Percentiles rank a stretch among this genome's conserved stretches.
phyloP scores from a whole-genome alignment of 495 filamentous ascomycete species.

The Aspergillus indologenus region DNA sequence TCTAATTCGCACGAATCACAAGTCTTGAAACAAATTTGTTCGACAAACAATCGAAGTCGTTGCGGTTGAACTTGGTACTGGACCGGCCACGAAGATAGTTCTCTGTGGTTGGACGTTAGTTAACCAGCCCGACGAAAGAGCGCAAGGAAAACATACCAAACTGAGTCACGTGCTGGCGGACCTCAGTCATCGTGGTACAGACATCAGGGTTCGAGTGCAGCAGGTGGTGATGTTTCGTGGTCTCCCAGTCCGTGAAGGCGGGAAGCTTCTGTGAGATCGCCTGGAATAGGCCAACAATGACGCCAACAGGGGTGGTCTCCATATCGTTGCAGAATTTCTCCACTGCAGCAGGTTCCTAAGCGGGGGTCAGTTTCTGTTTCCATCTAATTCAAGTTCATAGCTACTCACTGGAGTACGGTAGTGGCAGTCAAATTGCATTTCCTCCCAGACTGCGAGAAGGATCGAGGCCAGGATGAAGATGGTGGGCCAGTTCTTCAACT shows the following conservation, averaged over 20 bases:
- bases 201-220: constrained; percentile 84
- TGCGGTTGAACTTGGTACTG: constrained; percentile 73
- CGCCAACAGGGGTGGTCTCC: constrained; percentile 89
- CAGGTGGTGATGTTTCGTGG: constrained; percentile 77
- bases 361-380: constrained; percentile 5
- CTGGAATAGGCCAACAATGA: constrained; percentile 91
- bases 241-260: constrained; percentile 87
- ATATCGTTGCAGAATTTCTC: constrained; percentile 92
- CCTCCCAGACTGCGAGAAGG: constrained; percentile 88
- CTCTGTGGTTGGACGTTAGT: constrained; percentile 47
- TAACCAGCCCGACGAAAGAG: not conserved
- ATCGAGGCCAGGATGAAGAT: constrained; percentile 94
- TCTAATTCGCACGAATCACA: constrained; percentile 86
- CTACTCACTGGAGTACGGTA: constrained; percentile 69
- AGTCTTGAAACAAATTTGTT: constrained; percentile 94
- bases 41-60: constrained; percentile 88
- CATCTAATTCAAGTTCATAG: not conserved
- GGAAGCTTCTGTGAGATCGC: constrained; percentile 94
- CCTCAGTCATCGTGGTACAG: constrained; percentile 92
- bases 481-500: constrained; percentile 94
- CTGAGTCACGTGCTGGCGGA: constrained; percentile 80
- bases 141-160: constrained; percentile 56
- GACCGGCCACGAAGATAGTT: constrained; percentile 56
- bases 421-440: constrained; percentile 96
- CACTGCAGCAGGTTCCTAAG: constrained; percentile 67